Base-by-base conservation (phyloP, 164 flowering plant genomes). In the Kalanchoe fedtschenkoi region DNA sequence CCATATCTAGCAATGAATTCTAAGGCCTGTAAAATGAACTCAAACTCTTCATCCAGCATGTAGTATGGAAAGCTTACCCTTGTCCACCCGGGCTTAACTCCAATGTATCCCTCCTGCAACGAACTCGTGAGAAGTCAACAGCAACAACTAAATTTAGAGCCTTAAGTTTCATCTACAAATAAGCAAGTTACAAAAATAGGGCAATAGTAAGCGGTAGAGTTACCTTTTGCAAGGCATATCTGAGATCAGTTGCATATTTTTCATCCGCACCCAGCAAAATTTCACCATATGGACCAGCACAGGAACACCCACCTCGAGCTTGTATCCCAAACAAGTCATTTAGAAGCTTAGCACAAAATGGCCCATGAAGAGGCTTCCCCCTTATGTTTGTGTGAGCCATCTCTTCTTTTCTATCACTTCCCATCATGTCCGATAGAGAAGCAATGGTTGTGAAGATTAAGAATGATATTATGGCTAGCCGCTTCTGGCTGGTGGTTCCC, bases 271-370 rank as follows among this genome's bases (percentile, higher is more conserved):
- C 61, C 26, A 91, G 88, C 70, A 91, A 63, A 21, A 6, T 28
- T 54, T 89, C 92, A 19, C 85, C 98, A 55, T 91, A 89, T 0
- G 96, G 96, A 32, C 83, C 95, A 9, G 96, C 96, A 75, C 98
- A 91, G 38, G 95, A 83, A 37, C 96, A 91, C 0, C 95, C 98
- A 4, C 92, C 98, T 34, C 95, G 70, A 1, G 92, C 87, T 38
- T 89, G 95, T 62, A 91, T 79, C 16, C 98, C 96, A 37, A 91
- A 91, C n/a, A 89, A 74, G 65, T 89, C 95, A 68, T 85, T 91
- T 4, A 91, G 76, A 6, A 91, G 91, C 58, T 80, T 78, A 6
- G 91, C 85, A 1, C 85, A 85, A 43, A 91, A 87, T 16, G 82
- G 76, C 0, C 95, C 90, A 64, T 84, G 82, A 22, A 89, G 86